Evolutionary conservation across 257 asterid genomes (phyloP), one percentile per base, ranked within the genome.

Genomic region (Ballota nigra): DNA sequence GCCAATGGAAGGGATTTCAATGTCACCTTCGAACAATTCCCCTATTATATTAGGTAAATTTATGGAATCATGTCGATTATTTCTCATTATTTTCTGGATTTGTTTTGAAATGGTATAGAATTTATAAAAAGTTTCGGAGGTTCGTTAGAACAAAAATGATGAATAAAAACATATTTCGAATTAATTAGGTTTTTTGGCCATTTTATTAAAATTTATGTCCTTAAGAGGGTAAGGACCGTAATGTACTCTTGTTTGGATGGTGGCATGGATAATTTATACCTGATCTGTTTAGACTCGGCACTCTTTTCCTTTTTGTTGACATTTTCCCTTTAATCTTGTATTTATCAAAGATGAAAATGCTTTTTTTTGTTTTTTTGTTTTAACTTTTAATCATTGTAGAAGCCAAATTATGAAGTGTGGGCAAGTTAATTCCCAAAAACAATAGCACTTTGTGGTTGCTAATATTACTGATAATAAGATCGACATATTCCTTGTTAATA

Each of bases 11-110:
- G 69, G 79, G 90, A 86, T 8, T 79, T 85, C 80, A 79, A 80
- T 41, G 87, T 87, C 67, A 86, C 92, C 33, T 91, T 91, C 62
- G 92, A 89, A 53, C 79, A 87, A 65, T 91, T 91, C 58, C 97
- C 96, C 15, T 89, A 89, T 63, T 87, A 86, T 63, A 74, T 91
- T 13, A 91, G 91, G 97, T 91, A 66, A 59, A 5, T 22, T 19
- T 19, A 53, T 64, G 8, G 34, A 55, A 9, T 34, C 40, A 2
- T 38, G 45, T 38, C 45, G 45, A 38, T 9, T 38, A n/a, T 47
- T 47, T 47, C 8, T 61, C 12, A 34, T 61, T 8, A 9, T 18
- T n/a, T 33, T 33, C 3, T 33, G 49, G 67, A 34, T 62, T 34
- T 9, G 10, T 36, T 34, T 33, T n/a, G 24, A 12, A 33, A 18